phyloP scores from a whole-genome alignment of 371 early-diverging fungal species.

The Rozella allomycis region DNA sequence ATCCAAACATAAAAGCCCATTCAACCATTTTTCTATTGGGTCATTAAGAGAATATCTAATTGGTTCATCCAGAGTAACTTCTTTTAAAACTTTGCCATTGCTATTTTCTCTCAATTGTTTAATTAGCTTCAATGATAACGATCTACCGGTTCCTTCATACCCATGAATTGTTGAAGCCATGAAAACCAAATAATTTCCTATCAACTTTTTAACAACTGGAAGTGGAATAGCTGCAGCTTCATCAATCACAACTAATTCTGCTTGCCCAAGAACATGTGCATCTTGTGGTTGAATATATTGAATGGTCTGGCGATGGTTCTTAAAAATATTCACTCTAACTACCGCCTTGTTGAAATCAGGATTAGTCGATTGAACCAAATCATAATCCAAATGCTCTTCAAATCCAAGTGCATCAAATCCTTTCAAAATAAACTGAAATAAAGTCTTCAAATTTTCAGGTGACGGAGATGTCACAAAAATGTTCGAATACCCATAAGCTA shows the following conservation, averaged over 20 bases:
- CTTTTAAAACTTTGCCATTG: slow-evolving; percentile 54
- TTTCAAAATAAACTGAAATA: slow-evolving; percentile 92
- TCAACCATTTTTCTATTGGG: slow-evolving; percentile 91
- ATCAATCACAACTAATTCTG: slow-evolving; percentile 94
- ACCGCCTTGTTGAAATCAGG: slow-evolving; percentile 82
- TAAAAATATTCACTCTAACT: slow-evolving; percentile 82
- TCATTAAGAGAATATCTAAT: slow-evolving; percentile 87
- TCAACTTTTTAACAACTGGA: slow-evolving; percentile 64
- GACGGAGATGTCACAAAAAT: slow-evolving; percentile 95
- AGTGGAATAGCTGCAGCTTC: slow-evolving; percentile 99
- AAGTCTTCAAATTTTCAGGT: slow-evolving; percentile 90
- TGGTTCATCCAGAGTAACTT: slow-evolving; percentile 78
- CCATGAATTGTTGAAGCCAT: slow-evolving; percentile 98
- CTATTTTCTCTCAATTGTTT: slow-evolving; percentile 78
- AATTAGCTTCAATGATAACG: slow-evolving; percentile 83
- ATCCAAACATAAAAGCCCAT: slow-evolving; percentile 80
- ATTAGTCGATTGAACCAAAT: slow-evolving; percentile 82
- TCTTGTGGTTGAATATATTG: slow-evolving; percentile 94
- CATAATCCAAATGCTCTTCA: slow-evolving; percentile 93
- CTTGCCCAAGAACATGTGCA: slow-evolving; percentile 71
- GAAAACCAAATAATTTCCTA: slow-evolving; percentile 88
- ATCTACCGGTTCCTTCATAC: slow-evolving; percentile 98
- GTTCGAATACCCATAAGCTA: slow-evolving; percentile 91
- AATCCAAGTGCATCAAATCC: slow-evolving; percentile 91
- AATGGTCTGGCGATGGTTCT: slow-evolving; percentile 92